A percentile compares a stretch with the other conserved stretches of the same genome.
These are phyloP conservation scores for Paraleonurus japonicus DNA, from an alignment of 257 asterid genomes.

Conservation along the genomic window DNA sequence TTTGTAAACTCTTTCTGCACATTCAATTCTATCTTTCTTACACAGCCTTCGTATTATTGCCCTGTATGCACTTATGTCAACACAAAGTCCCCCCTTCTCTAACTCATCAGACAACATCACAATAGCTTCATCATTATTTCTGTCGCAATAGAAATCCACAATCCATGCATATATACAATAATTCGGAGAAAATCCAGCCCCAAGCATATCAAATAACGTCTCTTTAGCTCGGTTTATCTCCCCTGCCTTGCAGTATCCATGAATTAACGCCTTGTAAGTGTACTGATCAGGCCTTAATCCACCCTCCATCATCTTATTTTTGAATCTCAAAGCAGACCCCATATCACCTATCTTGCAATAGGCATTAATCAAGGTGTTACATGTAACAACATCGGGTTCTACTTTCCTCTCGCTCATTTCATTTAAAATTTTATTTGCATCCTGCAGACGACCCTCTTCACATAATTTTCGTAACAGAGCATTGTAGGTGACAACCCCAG, in stretches of 20 bases:
- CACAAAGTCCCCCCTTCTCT: slow-evolving; percentile 50
- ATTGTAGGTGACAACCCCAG: slow-evolving; percentile 75
- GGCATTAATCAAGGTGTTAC: slow-evolving; percentile 86
- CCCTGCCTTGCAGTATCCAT: slow-evolving; percentile 66
- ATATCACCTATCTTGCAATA: slow-evolving; percentile 86
- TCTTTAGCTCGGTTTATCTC: slow-evolving; percentile 61
- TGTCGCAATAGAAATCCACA: slow-evolving; percentile 57
- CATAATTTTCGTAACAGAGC: slow-evolving; percentile 77
- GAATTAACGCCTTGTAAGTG: slow-evolving; percentile 78
- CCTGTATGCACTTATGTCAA: slow-evolving; percentile 66
- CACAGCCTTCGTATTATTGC: slow-evolving; percentile 69
- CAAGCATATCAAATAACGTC: slow-evolving; percentile 55
- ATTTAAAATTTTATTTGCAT: slow-evolving; percentile 58
- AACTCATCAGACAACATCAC: slow-evolving; percentile 60
- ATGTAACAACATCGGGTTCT: slow-evolving; percentile 70
- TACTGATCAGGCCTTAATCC: slow-evolving; percentile 72
- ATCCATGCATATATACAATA: slow-evolving; percentile 63
- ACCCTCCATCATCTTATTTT: slow-evolving; percentile 67
- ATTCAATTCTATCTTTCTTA: slow-evolving; percentile 58
- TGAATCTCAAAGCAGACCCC: slow-evolving; percentile 66
- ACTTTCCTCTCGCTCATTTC: slow-evolving; percentile 68
- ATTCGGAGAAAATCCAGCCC: slow-evolving; percentile 62
- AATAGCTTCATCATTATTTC: slow-evolving; percentile 50
- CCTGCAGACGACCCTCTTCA: slow-evolving; percentile 70
- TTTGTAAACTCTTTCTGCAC: slow-evolving; percentile 55